A percentile compares a stretch with the other conserved stretches of the same genome.
phyloP scores from a whole-genome alignment of 23 red algal genomes.

The Gracilaria vermiculophylla region DNA sequence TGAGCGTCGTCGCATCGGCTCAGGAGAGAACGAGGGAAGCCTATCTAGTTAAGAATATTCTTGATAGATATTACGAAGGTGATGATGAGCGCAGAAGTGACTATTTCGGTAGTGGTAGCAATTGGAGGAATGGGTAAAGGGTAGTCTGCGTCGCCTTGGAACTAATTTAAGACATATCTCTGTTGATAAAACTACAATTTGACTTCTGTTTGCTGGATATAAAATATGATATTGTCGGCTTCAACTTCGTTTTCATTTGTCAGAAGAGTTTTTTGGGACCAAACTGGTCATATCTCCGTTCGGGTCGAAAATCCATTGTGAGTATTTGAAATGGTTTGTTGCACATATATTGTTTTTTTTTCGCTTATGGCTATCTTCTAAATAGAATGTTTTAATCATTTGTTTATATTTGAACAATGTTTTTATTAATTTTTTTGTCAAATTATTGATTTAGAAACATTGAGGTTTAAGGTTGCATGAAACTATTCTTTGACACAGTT shows the following conservation, averaged over 20 bases:
- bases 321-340: background rate
- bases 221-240: no score
- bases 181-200: no score
- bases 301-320: background rate
- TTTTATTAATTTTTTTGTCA: no score
- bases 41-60: background rate
- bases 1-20: background rate
- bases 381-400: no score
- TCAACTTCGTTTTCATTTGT: no score
- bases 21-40: slow-evolving; percentile 5
- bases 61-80: slow-evolving; percentile 4
- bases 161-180: no score
- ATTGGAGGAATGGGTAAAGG: background rate
- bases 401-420: no score
- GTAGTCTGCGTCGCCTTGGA: background rate
- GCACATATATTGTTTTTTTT: background rate
- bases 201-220: no score
- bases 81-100: background rate
- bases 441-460: no score
- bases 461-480: no score
- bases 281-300: background rate
- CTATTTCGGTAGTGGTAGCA: background rate
- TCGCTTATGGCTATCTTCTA: no score
- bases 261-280: background rate
- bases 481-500: no score